Conservation (phyloP, 306 rosid genomes). For the Sesbania bispinosa region DNA sequence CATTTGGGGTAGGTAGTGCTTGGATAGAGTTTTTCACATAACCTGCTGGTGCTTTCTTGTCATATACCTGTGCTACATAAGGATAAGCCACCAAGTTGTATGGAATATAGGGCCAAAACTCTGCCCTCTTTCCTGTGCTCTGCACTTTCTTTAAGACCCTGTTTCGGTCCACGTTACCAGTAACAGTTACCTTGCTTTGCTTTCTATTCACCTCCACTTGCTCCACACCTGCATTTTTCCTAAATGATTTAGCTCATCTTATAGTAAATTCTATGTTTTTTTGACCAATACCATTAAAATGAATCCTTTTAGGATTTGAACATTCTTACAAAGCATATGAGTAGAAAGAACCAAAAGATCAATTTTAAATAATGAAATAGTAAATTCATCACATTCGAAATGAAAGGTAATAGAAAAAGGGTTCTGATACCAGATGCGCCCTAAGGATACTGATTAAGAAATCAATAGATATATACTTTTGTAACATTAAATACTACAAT, state of each 20-base stretch:
- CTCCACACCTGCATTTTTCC: slow-evolving; percentile 30
- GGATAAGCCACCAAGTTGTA: slow-evolving; percentile 77
- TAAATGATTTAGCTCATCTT: not conserved
- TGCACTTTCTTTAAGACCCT: too few relatives aligned
- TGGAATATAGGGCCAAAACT: slow-evolving; percentile 67
- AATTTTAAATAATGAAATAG: not conserved
- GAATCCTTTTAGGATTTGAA: not conserved
- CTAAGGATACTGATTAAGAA: too few relatives aligned
- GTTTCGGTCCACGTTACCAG: too few relatives aligned
- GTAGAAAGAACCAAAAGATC: too few relatives aligned
- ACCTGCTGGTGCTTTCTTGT: slow-evolving; percentile 86
- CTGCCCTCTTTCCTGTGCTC: too few relatives aligned
- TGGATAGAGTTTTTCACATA: slow-evolving; percentile 61
- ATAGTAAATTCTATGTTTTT: not conserved
- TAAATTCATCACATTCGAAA: too few relatives aligned
- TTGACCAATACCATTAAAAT: not conserved
- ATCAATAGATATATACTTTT: too few relatives aligned
- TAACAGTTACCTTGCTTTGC: slow-evolving; percentile 4
- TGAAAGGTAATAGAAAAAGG: not conserved
- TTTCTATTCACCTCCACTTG: slow-evolving; percentile 68
- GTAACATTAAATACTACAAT: too few relatives aligned
- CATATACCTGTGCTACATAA: slow-evolving; percentile 73
- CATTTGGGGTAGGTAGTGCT: slow-evolving; percentile 49
- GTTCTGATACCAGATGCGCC: too few relatives aligned
- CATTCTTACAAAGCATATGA: not conserved